Conservation (phyloP, 2,329 filamentous ascomycete genomes). For the Fusarium euwallaceae region DNA sequence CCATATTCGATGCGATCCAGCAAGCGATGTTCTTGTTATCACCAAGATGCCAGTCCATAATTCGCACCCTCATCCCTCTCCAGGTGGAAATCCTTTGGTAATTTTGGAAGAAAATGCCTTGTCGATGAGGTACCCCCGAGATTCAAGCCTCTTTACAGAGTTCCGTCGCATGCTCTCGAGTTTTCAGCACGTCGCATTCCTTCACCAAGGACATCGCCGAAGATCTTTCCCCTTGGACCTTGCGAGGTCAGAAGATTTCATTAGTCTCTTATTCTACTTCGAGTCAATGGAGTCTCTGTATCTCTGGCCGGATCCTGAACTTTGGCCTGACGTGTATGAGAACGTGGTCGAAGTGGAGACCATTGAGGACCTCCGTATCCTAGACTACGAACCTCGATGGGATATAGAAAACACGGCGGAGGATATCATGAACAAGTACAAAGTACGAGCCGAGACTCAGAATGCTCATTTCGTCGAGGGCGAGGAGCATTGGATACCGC, state of each 20-base stretch:
- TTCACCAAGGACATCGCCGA: neutral
- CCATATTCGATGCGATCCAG: conserved; percentile 3
- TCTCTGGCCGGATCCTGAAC: neutral
- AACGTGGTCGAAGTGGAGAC: conserved; percentile 1
- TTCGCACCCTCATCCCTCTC: neutral
- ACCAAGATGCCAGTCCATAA: neutral
- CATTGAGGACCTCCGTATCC: neutral
- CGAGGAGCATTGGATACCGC: conserved; percentile 12
- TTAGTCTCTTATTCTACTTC: neutral
- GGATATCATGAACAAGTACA: neutral
- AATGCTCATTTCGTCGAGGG: neutral
- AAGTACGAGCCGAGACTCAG: neutral
- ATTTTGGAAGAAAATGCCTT: neutral
- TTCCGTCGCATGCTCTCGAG: conserved; percentile 7
- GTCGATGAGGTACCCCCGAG: neutral
- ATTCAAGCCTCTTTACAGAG: neutral
- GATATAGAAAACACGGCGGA: conserved; percentile 2
- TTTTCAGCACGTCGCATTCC: conserved; percentile 1
- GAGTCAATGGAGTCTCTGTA: conserved; percentile 4
- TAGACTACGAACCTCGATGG: neutral
- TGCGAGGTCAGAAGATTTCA: neutral
- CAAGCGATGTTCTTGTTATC: conserved; percentile 3
- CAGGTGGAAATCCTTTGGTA: neutral
- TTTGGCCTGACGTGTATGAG: conserved; percentile 10
- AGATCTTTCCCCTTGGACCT: neutral